Evolutionary conservation across 768 basidiomycete genomes (phyloP).

Genomic region (Agrocybe pediades): DNA sequence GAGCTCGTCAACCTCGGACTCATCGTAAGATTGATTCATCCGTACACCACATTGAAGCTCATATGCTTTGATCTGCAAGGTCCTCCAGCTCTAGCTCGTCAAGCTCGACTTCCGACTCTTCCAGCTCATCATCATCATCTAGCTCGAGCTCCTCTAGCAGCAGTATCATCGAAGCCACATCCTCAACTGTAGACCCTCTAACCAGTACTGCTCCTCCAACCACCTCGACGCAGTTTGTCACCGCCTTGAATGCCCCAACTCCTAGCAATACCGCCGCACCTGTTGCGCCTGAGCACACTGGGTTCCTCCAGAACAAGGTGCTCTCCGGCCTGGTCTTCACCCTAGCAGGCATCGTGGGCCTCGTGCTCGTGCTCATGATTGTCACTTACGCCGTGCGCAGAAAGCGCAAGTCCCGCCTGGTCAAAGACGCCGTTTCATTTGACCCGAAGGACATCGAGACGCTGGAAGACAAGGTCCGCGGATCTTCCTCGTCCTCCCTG

Average conservation of each 20-base stretch:
- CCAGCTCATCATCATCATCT: no score
- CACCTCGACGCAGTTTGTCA: constrained; percentile 12
- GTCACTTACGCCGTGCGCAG: constrained; percentile 52
- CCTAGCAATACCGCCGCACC: background rate
- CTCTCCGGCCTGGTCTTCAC: constrained; percentile 62
- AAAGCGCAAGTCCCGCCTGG: constrained; percentile 40
- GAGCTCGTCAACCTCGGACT: background rate
- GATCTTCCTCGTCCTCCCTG: background rate
- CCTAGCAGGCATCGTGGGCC: constrained; percentile 47
- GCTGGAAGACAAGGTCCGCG: background rate
- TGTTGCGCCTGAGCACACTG: constrained; percentile 5
- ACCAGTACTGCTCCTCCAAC: background rate
- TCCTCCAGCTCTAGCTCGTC: constrained; percentile 3
- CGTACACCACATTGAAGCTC: no score
- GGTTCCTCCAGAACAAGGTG: constrained; percentile 70
- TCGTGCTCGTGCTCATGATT: constrained; percentile 45
- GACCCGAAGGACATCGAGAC: constrained; percentile 38
- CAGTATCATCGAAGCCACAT: background rate
- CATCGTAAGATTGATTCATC: constrained; percentile 1
- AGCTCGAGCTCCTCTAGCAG: constrained; percentile 3
- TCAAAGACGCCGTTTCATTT: constrained; percentile 52
- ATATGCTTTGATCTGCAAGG: background rate
- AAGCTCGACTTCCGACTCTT: background rate
- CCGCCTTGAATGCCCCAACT: background rate
- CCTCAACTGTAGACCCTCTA: no score